Conservation (phyloP, 257 asterid genomes). For the Solanum etuberosum region DNA sequence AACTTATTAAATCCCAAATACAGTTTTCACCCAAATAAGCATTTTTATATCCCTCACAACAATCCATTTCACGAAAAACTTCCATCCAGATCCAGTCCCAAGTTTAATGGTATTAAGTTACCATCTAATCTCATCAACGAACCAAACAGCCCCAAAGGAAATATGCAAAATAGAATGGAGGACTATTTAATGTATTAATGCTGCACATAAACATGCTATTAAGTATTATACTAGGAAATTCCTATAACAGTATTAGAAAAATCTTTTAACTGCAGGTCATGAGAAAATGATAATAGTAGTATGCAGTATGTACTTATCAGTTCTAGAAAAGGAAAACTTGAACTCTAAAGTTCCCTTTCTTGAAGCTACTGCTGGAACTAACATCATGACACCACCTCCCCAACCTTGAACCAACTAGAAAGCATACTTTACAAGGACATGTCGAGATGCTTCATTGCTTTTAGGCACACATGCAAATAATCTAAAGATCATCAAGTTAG, state of each 20-base stretch:
- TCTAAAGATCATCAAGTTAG: neutral
- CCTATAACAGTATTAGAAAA: neutral
- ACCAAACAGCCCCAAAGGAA: neutral
- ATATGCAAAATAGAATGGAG: neutral
- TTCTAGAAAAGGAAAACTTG: neutral
- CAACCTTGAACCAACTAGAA: neutral
- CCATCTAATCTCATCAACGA: neutral
- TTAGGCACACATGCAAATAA: neutral
- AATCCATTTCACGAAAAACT: neutral
- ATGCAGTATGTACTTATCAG: neutral
- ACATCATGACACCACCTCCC: neutral
- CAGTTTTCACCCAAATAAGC: neutral
- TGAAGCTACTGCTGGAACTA: neutral
- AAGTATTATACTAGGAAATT: neutral
- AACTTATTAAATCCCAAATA: neutral
- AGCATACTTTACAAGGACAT: neutral
- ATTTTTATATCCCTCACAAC: neutral
- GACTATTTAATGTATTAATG: neutral
- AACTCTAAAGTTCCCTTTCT: neutral
- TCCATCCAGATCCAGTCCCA: neutral
- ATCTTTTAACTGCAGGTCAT: neutral
- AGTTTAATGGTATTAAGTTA: neutral
- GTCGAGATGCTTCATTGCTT: neutral
- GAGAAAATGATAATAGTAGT: neutral
- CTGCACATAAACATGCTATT: neutral